Base-by-base conservation (phyloP, 1,284 basidiomycete species). In the Papiliotrema nemorosa region DNA sequence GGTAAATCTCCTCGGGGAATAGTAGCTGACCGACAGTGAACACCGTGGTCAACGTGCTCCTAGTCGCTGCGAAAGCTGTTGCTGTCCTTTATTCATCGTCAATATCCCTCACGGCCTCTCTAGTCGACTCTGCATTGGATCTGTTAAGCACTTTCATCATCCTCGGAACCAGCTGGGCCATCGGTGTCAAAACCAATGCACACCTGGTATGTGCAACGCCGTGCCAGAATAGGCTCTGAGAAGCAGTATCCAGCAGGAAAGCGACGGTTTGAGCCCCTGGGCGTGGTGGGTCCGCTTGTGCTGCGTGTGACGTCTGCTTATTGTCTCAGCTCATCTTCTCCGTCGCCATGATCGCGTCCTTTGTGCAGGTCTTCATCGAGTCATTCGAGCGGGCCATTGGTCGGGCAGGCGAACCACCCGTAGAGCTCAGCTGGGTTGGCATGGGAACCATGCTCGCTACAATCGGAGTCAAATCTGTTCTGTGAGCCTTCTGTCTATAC, bases 341-440 rank as follows among this genome's bases (percentile, higher is more conserved):
- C n/a, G 79, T 81, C n/a, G 74, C 78, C 33, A 81, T 81, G 79
- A 80, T 80, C 43, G 73, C 78, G 0, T 78, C 74, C 2, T 78
- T 77, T 50, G 63, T 70, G 2, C 75, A 77, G 58, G 77, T 78
- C 24, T 78, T 77, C 53, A 76, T 78, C 59, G 75, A 77, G 61
- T 79, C 75, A 1, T 66, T 75, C 27, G 67, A 75, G 49, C 59
- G 77, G 26, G 66, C 78, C 0, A 55, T 73, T 25, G 47, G 54
- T 5, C 70, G 71, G 3, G 53, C 63, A 10, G 57, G 59, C 2
- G 53, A 64, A 14, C 59, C 54, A 7, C 58, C 65, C 14, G 68
- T 64, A n/a, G 69, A 72, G 24, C 58, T 76, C 20, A 69, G 67
- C 38, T 55, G 49, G 33, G 49, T 76, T 25, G 75, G 72, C 3